A percentile compares a stretch with the other conserved stretches of the same genome.
Conservation (phyloP, 306 rosid species). For the Quercus parvula region DNA sequence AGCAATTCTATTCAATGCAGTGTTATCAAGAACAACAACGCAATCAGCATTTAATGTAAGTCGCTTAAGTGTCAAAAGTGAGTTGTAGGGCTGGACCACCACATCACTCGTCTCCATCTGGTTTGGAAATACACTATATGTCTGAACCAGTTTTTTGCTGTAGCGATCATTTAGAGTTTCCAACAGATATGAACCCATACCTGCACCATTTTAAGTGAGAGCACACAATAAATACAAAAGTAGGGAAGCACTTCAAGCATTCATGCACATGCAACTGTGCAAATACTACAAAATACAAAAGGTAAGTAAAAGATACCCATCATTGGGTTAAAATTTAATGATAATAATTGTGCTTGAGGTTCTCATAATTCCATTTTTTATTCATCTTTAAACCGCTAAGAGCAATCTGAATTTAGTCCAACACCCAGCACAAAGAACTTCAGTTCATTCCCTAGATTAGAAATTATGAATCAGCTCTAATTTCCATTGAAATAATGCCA, state of each 20-base stretch:
- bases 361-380: background rate
- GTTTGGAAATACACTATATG: constrained; percentile 97
- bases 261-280: constrained; percentile 7
- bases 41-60: constrained; percentile 96
- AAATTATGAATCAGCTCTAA: background rate
- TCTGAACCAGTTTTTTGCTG: constrained; percentile 98
- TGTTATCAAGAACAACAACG: constrained; percentile 97
- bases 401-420: background rate
- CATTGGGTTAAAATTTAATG: background rate
- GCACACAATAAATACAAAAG: constrained; percentile 1
- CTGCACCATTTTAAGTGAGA: constrained; percentile 35
- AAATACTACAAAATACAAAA: background rate
- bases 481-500: background rate
- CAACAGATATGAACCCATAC: constrained; percentile 95
- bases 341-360: background rate
- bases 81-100: constrained; percentile 98
- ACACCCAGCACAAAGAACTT: background rate
- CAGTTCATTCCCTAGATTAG: background rate
- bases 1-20: constrained; percentile 94
- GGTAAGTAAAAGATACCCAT: background rate
- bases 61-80: constrained; percentile 93
- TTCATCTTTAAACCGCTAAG: background rate
- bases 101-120: constrained; percentile 99
- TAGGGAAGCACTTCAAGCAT: constrained; percentile 11
- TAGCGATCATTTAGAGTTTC: constrained; percentile 97